phyloP scores from a whole-genome alignment of 345 rosid genomes.

The Populus ilicifolia region DNA sequence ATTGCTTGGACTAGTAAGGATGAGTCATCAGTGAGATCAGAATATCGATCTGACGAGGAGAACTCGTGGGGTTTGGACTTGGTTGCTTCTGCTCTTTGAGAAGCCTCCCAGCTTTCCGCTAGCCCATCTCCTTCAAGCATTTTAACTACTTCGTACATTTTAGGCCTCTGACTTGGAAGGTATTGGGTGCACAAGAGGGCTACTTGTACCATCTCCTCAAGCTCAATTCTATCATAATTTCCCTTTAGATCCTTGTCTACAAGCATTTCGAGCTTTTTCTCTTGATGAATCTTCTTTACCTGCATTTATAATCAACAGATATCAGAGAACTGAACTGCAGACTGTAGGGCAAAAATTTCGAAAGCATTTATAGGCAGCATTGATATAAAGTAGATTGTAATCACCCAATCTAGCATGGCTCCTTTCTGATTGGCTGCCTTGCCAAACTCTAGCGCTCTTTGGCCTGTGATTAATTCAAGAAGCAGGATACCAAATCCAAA shows the following conservation, averaged over 20 bases:
- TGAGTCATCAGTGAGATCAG: constrained; percentile 96
- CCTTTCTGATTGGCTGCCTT: constrained; percentile 93
- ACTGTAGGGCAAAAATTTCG: background rate
- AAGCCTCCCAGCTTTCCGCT: constrained; percentile 98
- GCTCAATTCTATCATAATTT: constrained; percentile 81
- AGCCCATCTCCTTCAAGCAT: constrained; percentile 99
- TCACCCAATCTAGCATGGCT: constrained; percentile 95
- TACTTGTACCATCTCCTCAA: constrained; percentile 91
- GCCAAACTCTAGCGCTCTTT: constrained; percentile 87
- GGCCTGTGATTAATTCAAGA: constrained; percentile 90
- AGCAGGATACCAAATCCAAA: constrained; percentile 94
- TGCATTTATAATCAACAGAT: constrained; percentile 17
- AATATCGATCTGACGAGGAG: constrained; percentile 83
- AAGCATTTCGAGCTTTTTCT: constrained; percentile 79
- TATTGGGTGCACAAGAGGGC: constrained; percentile 87
- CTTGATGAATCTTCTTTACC: constrained; percentile 88
- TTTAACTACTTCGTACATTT: constrained; percentile 92
- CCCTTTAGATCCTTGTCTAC: constrained; percentile 83
- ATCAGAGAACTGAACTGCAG: background rate
- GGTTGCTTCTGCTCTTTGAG: constrained; percentile 66
- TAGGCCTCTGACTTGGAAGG: constrained; percentile 84
- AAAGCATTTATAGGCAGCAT: background rate
- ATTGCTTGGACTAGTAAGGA: constrained; percentile 87
- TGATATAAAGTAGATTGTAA: background rate
- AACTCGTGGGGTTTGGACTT: constrained; percentile 65